phyloP scores from a whole-genome alignment of 192 early-diverging fungal species.

The Ramicandelaber brevisporus region DNA sequence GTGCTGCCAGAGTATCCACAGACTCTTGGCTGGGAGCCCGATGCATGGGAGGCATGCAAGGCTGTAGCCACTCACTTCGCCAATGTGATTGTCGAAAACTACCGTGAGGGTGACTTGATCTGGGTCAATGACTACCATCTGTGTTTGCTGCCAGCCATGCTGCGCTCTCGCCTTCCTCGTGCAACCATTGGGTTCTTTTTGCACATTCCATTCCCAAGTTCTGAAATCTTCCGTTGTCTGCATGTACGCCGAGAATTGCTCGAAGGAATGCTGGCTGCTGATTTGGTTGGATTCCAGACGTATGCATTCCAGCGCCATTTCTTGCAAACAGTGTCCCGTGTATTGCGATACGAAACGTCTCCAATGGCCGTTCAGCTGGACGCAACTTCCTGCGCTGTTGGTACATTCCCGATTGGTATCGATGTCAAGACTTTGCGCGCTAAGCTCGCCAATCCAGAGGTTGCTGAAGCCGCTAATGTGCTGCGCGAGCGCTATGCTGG shows the following conservation, averaged over 20 bases:
- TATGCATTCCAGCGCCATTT: conserved; percentile 86
- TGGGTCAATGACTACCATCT: conserved; percentile 98
- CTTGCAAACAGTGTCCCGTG: conserved; percentile 62
- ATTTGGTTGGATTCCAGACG: conserved; percentile 82
- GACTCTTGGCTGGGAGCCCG: conserved; percentile 47
- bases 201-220: conserved; percentile 90
- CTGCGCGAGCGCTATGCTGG: conserved; percentile 73
- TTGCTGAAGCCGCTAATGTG: conserved; percentile 48
- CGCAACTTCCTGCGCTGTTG: conserved; percentile 53
- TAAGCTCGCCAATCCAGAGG: conserved; percentile 33
- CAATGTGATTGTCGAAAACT: conserved; percentile 42
- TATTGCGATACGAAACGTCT: conserved; percentile 65
- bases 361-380: conserved; percentile 64
- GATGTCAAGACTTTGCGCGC: conserved; percentile 47
- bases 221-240: conserved; percentile 81
- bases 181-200: conserved; percentile 90
- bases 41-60: conserved; percentile 59
- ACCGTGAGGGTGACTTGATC: conserved; percentile 68
- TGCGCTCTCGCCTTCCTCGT: conserved; percentile 54
- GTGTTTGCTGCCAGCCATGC: conserved; percentile 72
- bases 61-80: conserved; percentile 71
- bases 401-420: conserved; percentile 89
- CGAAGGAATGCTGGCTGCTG: conserved; percentile 67
- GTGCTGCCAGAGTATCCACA: conserved; percentile 72
- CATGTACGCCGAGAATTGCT: conserved; percentile 68